phyloP scores from a whole-genome alignment of 2,329 filamentous ascomycete genomes.

The Graphium sp. region DNA sequence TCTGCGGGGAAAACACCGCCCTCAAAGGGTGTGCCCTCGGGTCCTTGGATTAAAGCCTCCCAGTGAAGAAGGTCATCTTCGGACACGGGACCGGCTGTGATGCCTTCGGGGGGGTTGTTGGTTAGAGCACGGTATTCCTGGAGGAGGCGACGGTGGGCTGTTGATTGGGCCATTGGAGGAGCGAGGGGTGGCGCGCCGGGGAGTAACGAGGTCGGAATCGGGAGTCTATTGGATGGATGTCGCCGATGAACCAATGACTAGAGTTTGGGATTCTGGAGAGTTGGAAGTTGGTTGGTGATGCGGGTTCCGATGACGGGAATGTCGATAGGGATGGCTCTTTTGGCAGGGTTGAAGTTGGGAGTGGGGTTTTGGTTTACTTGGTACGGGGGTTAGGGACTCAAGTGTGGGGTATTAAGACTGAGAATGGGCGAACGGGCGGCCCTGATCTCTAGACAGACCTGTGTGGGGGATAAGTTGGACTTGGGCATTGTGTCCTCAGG shows the following conservation, averaged over 20 bases:
- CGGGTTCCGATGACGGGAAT: too few relatives aligned
- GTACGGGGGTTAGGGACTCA: too few relatives aligned
- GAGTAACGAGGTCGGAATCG: neutral
- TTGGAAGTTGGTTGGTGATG: too few relatives aligned
- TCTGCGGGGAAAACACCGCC: constrained; percentile 91
- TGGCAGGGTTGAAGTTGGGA: too few relatives aligned
- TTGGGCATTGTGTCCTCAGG: too few relatives aligned
- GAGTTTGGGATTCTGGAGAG: neutral
- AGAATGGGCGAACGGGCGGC: too few relatives aligned
- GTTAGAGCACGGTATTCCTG: constrained; percentile 92
- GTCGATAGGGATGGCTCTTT: too few relatives aligned
- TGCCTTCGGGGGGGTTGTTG: constrained; percentile 91
- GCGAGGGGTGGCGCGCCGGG: neutral
- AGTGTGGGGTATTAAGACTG: too few relatives aligned
- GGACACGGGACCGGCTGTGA: constrained; percentile 80
- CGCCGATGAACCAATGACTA: neutral
- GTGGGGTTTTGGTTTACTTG: too few relatives aligned
- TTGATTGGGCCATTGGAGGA: constrained; percentile 35
- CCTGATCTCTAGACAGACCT: too few relatives aligned
- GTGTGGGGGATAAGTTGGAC: too few relatives aligned
- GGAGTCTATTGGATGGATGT: neutral
- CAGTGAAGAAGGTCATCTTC: constrained; percentile 94
- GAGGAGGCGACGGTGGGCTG: constrained; percentile 66
- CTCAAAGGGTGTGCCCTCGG: constrained; percentile 90
- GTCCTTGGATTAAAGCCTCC: constrained; percentile 92